phyloP scores from a whole-genome alignment of 352 stramenopile genomes.

The Pelagophyceae sp. region DNA sequence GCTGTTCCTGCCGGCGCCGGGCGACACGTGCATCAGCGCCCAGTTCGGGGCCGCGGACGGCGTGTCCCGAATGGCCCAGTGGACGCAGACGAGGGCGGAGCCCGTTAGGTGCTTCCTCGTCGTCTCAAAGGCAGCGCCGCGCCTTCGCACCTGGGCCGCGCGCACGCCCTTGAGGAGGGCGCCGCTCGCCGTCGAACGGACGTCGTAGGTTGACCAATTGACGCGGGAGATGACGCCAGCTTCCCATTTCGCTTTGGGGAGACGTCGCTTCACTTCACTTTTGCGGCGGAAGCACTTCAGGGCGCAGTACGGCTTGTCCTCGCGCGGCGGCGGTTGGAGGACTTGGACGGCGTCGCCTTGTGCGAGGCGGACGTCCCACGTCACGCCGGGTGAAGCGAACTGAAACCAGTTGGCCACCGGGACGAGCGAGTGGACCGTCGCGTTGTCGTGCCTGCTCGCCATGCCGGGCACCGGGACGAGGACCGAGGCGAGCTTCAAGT shows the following conservation, averaged over 20 bases:
- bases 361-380: not conserved
- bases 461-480: slow-evolving; percentile 39
- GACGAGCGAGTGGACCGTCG: slow-evolving; percentile 41
- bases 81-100: not conserved
- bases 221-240: not conserved
- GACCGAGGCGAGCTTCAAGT: slow-evolving; percentile 34
- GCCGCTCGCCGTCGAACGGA: not conserved
- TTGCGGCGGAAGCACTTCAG: not conserved
- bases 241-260: not conserved
- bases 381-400: not conserved
- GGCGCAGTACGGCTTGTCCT: no score
- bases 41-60: not conserved
- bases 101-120: not conserved
- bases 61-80: not conserved
- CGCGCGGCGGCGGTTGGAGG: no score
- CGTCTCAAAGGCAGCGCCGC: not conserved
- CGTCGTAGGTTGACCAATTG: not conserved
- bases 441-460: slow-evolving; percentile 34
- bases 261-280: not conserved
- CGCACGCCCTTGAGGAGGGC: not conserved
- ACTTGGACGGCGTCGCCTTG: not conserved
- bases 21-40: not conserved
- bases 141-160: not conserved
- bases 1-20: not conserved
- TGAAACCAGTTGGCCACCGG: not conserved